Evolutionary conservation across 2,329 filamentous ascomycete genomes (phyloP), one percentile per base, ranked within the genome.

Genomic region (Fusarium illudens): DNA sequence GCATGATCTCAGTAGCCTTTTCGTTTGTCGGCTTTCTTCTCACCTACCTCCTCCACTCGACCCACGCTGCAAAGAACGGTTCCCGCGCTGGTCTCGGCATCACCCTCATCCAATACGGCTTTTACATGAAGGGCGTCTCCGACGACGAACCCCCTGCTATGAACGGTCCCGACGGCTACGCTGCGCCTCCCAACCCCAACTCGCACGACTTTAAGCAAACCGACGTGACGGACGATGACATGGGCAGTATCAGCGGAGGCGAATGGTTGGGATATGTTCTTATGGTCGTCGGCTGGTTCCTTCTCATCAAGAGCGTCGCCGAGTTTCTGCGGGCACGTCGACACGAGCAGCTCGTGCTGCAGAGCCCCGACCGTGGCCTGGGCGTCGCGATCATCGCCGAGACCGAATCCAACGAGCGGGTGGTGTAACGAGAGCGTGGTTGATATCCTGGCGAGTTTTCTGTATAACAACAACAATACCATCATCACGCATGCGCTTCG

Each of bases 211-310:
- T 98, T 73, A 88, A 97, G 75, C 91, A 93, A 1, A 87, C 86
- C 70, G 82, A 87, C 4, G 91, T 95, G 0, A 82, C 83, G 4
- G 83, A 81, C 39, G 73, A 82, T 64, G 83, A 84, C 37, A 36
- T 71, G 29, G 80, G 81, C 12, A 75, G 84, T 33, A 87, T 97
- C 39, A 87, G 86, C 6, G 90, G 90, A 53, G 90, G 87, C 68
- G 94, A 98, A 76, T 97, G 93, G 93, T 84, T 97, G 67, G 92
- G 94, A 11, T 99, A 98, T 74, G 84, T 92, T 15, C 81, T 99
- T 49, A 99, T 99, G 96, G 92, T 99, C 75, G 91, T 97, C 2
- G 96, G 96, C 6, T 99, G 96, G 96, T 98, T 98, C 76, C 94
- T 99, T 66, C 83, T 99, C 65, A 98, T 99, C 76, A 89, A 94